Conservation (phyloP, 179 eudicot genomes). For the Patellifolia procumbens region DNA sequence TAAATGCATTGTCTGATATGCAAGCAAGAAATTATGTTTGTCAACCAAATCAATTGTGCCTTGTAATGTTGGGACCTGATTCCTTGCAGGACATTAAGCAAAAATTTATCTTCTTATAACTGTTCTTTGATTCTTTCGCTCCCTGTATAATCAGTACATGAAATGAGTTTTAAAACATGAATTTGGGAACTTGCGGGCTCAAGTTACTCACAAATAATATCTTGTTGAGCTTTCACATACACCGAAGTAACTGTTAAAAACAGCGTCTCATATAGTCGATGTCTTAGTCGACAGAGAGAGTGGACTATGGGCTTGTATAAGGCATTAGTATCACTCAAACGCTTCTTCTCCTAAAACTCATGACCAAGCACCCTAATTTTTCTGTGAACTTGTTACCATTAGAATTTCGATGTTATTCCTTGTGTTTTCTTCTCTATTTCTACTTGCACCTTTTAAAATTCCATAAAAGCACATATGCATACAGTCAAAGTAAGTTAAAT, state of each 20-base stretch:
- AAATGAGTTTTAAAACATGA: conserved; percentile 5
- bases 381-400: too few species aligned
- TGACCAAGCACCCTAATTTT: too few species aligned
- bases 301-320: too few species aligned
- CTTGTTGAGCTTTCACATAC: neutral
- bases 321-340: too few species aligned
- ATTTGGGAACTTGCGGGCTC: neutral
- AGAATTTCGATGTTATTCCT: neutral
- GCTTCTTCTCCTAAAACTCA: too few species aligned
- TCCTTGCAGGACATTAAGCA: neutral
- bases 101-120: neutral
- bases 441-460: neutral
- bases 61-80: neutral
- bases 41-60: neutral
- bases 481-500: neutral
- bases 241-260: neutral
- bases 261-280: neutral
- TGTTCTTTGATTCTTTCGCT: too few species aligned
- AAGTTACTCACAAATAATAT: neutral
- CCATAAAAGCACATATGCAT: neutral
- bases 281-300: too few species aligned
- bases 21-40: neutral
- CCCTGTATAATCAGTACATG: neutral
- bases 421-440: neutral
- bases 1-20: neutral